Percentiles rank a stretch among this genome's conserved stretches.
Evolutionary conservation across 2,329 filamentous ascomycete genomes (phyloP).

Genomic region (Calonectria pseudoturangicola): DNA sequence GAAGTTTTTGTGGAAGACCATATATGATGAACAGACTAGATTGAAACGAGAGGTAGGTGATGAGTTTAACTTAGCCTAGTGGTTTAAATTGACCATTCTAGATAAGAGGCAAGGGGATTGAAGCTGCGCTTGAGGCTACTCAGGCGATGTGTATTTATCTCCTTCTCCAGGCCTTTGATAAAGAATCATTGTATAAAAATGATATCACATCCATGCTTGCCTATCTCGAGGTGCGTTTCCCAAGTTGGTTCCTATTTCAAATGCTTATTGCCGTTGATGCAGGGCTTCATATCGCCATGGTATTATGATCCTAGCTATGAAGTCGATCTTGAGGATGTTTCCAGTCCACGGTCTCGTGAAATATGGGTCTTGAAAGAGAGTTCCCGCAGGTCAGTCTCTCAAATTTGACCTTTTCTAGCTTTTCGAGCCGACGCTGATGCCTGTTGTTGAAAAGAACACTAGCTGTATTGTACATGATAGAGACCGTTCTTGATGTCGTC

Average conservation of each 20-base stretch:
- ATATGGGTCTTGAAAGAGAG: slow-evolving; percentile 17
- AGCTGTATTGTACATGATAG: slow-evolving; percentile 4
- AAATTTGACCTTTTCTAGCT: not conserved
- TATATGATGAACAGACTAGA: not conserved
- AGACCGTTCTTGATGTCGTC: slow-evolving; percentile 2
- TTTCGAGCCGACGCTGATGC: not conserved
- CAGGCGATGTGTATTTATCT: slow-evolving; percentile 16
- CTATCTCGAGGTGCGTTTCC: not conserved
- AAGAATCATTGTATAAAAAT: not conserved
- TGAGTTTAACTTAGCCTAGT: not conserved
- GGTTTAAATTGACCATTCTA: not conserved
- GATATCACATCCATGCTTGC: not conserved
- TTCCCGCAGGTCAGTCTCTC: not conserved
- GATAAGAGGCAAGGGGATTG: not conserved
- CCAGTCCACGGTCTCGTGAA: slow-evolving; percentile 1
- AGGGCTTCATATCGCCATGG: not conserved
- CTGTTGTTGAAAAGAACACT: not conserved
- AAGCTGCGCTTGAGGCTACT: not conserved
- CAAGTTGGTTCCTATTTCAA: too few species aligned
- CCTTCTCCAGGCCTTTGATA: not conserved
- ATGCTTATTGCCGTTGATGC: not conserved
- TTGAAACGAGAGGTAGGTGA: not conserved
- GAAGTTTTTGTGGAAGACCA: slow-evolving; percentile 1
- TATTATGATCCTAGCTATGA: slow-evolving; percentile 2
- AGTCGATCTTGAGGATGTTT: slow-evolving; percentile 2